Evolutionary conservation across 306 rosid species (phyloP), one percentile per base, ranked within the genome.

Genomic region (Gastrolobium villosum): DNA sequence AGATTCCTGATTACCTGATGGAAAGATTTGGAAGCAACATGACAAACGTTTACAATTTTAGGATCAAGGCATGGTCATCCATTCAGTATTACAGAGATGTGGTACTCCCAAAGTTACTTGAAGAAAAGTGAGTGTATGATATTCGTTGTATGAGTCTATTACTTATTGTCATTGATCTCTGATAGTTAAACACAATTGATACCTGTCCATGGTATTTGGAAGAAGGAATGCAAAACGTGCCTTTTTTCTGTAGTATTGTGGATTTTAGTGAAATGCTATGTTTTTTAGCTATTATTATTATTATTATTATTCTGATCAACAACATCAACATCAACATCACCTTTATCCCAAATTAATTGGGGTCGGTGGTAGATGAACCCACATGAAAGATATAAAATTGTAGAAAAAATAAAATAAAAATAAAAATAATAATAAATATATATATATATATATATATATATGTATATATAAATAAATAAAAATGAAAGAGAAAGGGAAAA

Each of bases 41-140:
- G 94, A 87, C 89, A 82, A 93, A 95, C 31, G 99, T 95, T 72
- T 86, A 87, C 93, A 95, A 95, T 90, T 95, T 95, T 90, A 93
- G 93, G 80, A 89, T 95, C 77, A 95, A 95, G 86, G 99, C 99
- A 44, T 91, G 96, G 94, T 90, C 99, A 13, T 78, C 99, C 76
- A 84, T 93, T 84, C 84, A 86, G 56, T 93, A 91, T 79, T 95
- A 95, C 77, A 82, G 69, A 83, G 99, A 95, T 59, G 86, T 84
- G 13, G 95, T 95, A 39, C 98, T 93, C 67, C 99, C 99, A 44
- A 88, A 86, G 86, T 86, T 95, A 78, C 96, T 95, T 79, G 99
- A 95, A 84, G 99, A 95, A 86, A 84, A 83, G 99, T 95, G 87
- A 91, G 97, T 83, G 4, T 69, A 32, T 10, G 60, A 74, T 70